Evolutionary conservation across 495 filamentous ascomycete species (phyloP).

Genomic region (Lasiosphaeria ovina): DNA sequence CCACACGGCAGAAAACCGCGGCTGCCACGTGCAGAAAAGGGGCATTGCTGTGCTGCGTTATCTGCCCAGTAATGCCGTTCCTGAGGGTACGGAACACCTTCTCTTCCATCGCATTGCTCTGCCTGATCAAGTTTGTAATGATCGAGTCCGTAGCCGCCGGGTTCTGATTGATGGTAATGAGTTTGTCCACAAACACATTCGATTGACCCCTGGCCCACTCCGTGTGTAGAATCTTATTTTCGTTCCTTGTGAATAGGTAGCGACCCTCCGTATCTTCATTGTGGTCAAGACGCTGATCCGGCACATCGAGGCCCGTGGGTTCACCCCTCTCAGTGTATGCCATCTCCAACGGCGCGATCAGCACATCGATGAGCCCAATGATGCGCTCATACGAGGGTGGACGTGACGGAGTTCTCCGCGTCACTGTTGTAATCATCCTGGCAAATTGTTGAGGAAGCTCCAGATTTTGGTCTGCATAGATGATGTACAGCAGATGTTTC

Average conservation of each 20-base stretch:
- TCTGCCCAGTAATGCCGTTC: slow-evolving; percentile 34
- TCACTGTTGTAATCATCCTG: slow-evolving; percentile 43
- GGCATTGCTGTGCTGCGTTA: slow-evolving; percentile 27
- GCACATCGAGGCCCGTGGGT: background rate
- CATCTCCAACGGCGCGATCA: slow-evolving; percentile 47
- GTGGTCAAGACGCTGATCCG: slow-evolving; percentile 25
- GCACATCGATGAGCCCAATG: slow-evolving; percentile 51
- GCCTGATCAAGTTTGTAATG: slow-evolving; percentile 40
- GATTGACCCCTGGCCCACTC: slow-evolving; percentile 37
- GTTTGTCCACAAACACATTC: slow-evolving; percentile 51
- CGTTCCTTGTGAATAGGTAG: slow-evolving; percentile 37
- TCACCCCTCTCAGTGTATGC: slow-evolving; percentile 7
- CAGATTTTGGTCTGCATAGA: slow-evolving; percentile 57
- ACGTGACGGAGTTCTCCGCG: slow-evolving; percentile 48
- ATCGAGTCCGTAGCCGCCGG: slow-evolving; percentile 41
- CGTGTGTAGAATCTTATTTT: slow-evolving; percentile 43
- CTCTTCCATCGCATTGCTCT: slow-evolving; percentile 34
- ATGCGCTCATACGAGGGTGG: slow-evolving; percentile 54
- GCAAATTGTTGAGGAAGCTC: slow-evolving; percentile 41
- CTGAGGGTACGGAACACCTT: slow-evolving; percentile 34
- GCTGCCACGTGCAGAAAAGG: slow-evolving; percentile 40
- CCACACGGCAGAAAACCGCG: slow-evolving; percentile 34
- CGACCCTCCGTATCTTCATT: slow-evolving; percentile 19
- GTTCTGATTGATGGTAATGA: slow-evolving; percentile 51
- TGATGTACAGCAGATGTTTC: slow-evolving; percentile 55